Conservation (phyloP, 2,329 filamentous ascomycete species). For the Scedosporium minutisporum region DNA sequence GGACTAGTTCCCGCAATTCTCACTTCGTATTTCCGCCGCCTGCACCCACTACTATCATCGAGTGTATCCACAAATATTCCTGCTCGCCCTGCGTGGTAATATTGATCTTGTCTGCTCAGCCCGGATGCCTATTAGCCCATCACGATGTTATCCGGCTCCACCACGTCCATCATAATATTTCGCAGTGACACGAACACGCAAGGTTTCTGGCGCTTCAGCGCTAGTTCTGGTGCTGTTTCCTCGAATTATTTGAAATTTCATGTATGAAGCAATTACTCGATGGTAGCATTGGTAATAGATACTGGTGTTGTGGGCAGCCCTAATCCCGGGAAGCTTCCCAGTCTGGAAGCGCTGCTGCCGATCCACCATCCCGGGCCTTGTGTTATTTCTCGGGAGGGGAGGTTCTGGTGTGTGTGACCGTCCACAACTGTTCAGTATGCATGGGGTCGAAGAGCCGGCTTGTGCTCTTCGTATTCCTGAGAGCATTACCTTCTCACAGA, state of each 20-base stretch:
- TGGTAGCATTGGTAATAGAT: neutral
- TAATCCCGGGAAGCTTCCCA: neutral
- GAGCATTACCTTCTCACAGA: neutral
- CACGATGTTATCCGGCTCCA: too few species aligned
- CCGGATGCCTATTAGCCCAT: too few species aligned
- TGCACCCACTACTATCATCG: too few species aligned
- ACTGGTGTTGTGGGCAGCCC: neutral
- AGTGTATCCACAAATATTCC: too few species aligned
- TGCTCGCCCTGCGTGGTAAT: too few species aligned
- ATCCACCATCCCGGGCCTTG: neutral
- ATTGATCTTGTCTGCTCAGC: too few species aligned
- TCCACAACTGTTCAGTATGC: neutral
- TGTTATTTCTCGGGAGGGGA: neutral
- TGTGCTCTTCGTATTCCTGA: neutral
- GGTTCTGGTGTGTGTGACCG: neutral
- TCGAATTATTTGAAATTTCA: neutral
- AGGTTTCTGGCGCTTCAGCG: too few species aligned
- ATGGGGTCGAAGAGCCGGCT: neutral
- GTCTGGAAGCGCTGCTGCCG: neutral
- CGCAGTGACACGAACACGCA: too few species aligned
- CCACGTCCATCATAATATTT: too few species aligned
- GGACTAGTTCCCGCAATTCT: too few species aligned
- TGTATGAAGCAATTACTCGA: neutral
- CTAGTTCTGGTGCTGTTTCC: neutral
- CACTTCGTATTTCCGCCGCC: too few species aligned